These are phyloP conservation scores for Protomyces inundatus DNA, from an alignment of 1,139 yeast species.

Conservation along the genomic window DNA sequence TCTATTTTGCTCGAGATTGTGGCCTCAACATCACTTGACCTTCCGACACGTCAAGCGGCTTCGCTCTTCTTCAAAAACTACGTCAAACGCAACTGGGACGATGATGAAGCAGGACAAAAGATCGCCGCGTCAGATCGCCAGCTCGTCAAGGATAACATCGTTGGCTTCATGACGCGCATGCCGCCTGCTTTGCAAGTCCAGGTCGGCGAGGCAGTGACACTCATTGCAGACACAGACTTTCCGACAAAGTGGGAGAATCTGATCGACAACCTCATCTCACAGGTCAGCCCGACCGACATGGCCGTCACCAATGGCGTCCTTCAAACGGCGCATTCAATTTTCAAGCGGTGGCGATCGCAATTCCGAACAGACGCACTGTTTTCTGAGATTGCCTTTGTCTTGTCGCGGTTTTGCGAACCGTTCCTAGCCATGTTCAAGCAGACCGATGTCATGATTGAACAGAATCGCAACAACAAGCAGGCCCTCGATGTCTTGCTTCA, in stretches of 20 bases:
- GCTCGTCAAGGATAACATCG: slow-evolving; percentile 65
- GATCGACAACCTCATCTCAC: slow-evolving; percentile 60
- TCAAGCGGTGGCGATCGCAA: slow-evolving; percentile 93
- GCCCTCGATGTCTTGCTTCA: slow-evolving; percentile 60
- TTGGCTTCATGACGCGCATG: slow-evolving; percentile 73
- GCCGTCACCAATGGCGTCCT: slow-evolving; percentile 77
- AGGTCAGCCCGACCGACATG: slow-evolving; percentile 61
- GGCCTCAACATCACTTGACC: slow-evolving; percentile 54
- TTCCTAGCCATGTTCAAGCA: slow-evolving; percentile 58
- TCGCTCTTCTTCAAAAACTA: slow-evolving; percentile 88
- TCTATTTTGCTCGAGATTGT: slow-evolving; percentile 70
- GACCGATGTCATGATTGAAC: slow-evolving; percentile 61
- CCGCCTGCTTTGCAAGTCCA: slow-evolving; percentile 78
- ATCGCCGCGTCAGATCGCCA: slow-evolving; percentile 2
- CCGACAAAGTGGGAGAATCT: slow-evolving; percentile 83
- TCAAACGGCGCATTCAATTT: slow-evolving; percentile 89
- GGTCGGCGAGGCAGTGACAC: slow-evolving; percentile 85
- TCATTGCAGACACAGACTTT: slow-evolving; percentile 93
- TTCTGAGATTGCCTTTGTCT: slow-evolving; percentile 77
- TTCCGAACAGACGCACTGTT: slow-evolving; percentile 87
- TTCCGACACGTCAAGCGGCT: slow-evolving; percentile 71
- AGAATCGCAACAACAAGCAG: slow-evolving; percentile 43
- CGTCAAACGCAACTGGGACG: slow-evolving; percentile 74
- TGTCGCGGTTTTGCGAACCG: slow-evolving; percentile 79
- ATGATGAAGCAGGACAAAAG: slow-evolving; percentile 8